Conservation (phyloP, 129 eudicot species). For the Solidago caesia region DNA sequence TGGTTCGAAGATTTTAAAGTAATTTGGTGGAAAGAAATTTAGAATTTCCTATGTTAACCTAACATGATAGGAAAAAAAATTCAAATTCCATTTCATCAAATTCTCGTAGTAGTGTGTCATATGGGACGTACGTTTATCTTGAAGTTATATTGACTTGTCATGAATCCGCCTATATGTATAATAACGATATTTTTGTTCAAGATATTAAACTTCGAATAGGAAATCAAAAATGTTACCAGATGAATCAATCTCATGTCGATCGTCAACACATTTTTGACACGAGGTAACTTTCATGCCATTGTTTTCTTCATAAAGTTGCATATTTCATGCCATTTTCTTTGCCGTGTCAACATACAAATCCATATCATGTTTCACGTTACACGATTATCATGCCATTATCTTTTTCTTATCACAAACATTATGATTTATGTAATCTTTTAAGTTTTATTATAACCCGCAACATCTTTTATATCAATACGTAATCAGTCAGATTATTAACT, state of each 20-base stretch:
- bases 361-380: slow-evolving; percentile 8
- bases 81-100: too few relatives aligned
- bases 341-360: slow-evolving; percentile 9
- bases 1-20: too few relatives aligned
- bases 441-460: not conserved
- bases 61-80: too few relatives aligned
- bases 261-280: slow-evolving; percentile 15
- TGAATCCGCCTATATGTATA: not conserved
- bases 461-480: not conserved
- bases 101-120: too few relatives aligned
- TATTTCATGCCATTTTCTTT: slow-evolving; percentile 24
- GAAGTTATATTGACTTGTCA: not conserved
- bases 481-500: not conserved
- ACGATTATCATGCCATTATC: slow-evolving; percentile 7
- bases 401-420: not conserved
- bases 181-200: not conserved
- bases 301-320: slow-evolving; percentile 12
- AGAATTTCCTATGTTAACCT: too few relatives aligned
- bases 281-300: slow-evolving; percentile 28
- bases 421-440: not conserved
- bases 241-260: slow-evolving; percentile 10
- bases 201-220: not conserved
- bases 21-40: too few relatives aligned
- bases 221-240: not conserved
- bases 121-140: not conserved